phyloP scores from a whole-genome alignment of 306 rosid genomes.

The Lotus japonicus region DNA sequence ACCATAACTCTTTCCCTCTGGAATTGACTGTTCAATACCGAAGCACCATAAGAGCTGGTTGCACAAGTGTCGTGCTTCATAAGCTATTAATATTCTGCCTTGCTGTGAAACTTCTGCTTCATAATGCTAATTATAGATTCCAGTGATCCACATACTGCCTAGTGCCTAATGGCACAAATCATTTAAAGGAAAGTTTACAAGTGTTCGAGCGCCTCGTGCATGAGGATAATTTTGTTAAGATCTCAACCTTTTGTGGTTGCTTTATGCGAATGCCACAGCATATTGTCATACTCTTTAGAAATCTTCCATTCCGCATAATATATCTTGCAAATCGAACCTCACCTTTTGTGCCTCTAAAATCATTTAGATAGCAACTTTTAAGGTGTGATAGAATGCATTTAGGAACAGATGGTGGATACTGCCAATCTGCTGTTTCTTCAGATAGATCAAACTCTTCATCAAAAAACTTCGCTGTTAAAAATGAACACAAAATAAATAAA shows the following conservation, averaged over 20 bases:
- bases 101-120: too few relatives aligned
- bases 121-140: too few relatives aligned
- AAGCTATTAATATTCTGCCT: too few relatives aligned
- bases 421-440: not conserved
- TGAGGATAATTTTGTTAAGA: not conserved
- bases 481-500: not conserved
- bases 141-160: too few relatives aligned
- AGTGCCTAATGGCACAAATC: not conserved
- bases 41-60: too few relatives aligned
- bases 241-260: not conserved
- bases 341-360: not conserved
- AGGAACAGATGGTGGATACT: not conserved
- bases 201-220: not conserved
- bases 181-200: not conserved
- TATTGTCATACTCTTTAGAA: not conserved
- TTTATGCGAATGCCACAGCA: fast-evolving
- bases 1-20: too few relatives aligned
- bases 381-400: not conserved
- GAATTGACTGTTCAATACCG: too few relatives aligned
- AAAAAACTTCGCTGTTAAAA: not conserved
- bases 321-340: not conserved
- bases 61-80: too few relatives aligned
- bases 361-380: not conserved
- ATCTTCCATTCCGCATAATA: too few relatives aligned
- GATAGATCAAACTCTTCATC: too few relatives aligned